Evolutionary conservation across 768 basidiomycete species (phyloP).

Genomic region (Agaricus blazei): DNA sequence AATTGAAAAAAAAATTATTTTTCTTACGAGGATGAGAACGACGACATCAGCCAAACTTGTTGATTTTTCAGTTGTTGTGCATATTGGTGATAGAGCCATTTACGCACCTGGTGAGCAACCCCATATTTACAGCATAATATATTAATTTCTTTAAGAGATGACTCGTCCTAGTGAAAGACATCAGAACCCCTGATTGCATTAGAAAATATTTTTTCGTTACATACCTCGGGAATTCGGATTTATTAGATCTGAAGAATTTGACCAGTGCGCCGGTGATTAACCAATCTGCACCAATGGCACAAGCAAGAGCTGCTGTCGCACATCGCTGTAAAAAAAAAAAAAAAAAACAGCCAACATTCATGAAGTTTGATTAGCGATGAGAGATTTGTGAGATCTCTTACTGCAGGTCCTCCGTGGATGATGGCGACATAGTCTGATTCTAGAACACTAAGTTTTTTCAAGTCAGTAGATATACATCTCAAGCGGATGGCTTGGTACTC

Average conservation of each 20-base stretch:
- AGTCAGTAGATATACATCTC: no score
- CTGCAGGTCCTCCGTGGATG: not conserved
- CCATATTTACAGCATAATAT: conserved; percentile 7
- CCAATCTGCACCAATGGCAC: conserved; percentile 9
- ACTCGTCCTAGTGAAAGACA: not conserved
- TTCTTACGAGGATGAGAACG: conserved; percentile 1
- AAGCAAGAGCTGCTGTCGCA: conserved; percentile 2
- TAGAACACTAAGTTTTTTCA: not conserved
- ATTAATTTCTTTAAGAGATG: conserved; percentile 4
- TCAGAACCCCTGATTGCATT: not conserved
- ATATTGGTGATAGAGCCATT: not conserved
- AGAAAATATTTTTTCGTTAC: not conserved
- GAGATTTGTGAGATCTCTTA: not conserved
- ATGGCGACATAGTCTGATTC: not conserved
- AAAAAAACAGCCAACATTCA: no score
- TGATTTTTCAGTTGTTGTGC: not conserved
- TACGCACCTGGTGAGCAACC: conserved; percentile 1
- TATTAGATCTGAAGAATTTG: conserved; percentile 2
- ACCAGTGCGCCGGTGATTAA: conserved; percentile 5
- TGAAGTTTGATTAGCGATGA: not conserved
- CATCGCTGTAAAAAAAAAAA: not conserved
- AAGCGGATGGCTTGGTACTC: no score
- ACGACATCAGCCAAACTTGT: conserved; percentile 5
- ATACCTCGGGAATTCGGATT: not conserved
- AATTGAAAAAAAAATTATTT: no score